Evolutionary conservation across 179 eudicot genomes (phyloP).

Genomic region (Kewa caespitosa): DNA sequence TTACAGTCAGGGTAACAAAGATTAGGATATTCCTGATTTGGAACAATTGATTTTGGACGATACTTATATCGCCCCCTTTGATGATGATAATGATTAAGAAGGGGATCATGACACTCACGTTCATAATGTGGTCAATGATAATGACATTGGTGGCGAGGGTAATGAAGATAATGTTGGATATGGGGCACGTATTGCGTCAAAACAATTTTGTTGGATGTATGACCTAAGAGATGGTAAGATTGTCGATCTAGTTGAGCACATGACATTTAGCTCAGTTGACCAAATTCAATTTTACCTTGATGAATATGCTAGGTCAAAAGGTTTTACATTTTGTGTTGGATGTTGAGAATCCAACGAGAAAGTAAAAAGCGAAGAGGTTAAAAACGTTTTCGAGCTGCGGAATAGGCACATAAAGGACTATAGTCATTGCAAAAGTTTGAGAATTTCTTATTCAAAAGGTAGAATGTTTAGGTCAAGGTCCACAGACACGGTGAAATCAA

Average conservation of each 20-base stretch:
- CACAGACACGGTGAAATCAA: background rate
- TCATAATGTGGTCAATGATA: no score
- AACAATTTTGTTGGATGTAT: no score
- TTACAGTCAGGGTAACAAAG: no score
- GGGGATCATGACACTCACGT: background rate
- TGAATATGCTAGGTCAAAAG: background rate
- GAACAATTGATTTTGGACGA: no score
- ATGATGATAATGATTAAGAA: background rate
- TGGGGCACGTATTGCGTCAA: no score
- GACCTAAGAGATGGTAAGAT: no score
- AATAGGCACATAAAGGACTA: background rate
- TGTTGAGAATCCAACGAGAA: background rate
- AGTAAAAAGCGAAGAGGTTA: background rate
- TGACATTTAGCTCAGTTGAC: background rate
- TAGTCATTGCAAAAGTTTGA: background rate
- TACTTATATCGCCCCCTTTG: no score
- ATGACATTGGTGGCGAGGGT: no score
- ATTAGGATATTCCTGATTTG: no score
- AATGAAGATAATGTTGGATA: no score
- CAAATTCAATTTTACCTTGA: no score
- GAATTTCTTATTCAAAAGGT: background rate
- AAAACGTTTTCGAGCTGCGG: background rate
- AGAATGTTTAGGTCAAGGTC: background rate
- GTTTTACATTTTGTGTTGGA: background rate
- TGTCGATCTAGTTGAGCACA: background rate